Evolutionary conservation across 768 basidiomycete species (phyloP).

Genomic region (Tephrocybe sp.): DNA sequence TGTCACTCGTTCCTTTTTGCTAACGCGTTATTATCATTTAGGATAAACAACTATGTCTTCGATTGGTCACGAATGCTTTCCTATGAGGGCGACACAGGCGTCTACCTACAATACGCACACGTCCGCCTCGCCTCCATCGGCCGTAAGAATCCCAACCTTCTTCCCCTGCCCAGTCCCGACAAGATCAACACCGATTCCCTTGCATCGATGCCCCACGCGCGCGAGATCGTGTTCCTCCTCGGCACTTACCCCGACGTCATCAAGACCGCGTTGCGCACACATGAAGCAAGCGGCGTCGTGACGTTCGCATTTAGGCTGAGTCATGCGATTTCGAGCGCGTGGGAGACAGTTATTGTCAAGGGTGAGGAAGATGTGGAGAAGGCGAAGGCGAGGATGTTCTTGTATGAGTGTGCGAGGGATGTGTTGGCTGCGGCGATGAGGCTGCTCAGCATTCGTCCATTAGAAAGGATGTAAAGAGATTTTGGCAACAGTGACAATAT

Average conservation of each 20-base stretch:
- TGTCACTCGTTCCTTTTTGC: background rate
- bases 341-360: constrained; percentile 87
- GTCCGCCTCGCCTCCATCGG: constrained; percentile 88
- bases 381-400: constrained; percentile 81
- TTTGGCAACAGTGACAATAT: no score
- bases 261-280: constrained; percentile 75
- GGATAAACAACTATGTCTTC: constrained; percentile 95
- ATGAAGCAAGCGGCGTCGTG: constrained; percentile 89
- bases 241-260: constrained; percentile 92
- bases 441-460: constrained; percentile 81
- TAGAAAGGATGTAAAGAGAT: constrained; percentile 90
- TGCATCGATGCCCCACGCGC: constrained; percentile 63
- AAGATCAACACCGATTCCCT: constrained; percentile 70
- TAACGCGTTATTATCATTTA: constrained; percentile 23
- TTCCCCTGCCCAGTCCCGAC: constrained; percentile 70
- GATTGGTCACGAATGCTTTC: constrained; percentile 93
- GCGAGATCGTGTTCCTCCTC: constrained; percentile 84
- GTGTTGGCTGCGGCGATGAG: constrained; percentile 88
- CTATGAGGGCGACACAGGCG: constrained; percentile 94
- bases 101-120: constrained; percentile 96
- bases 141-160: constrained; percentile 86
- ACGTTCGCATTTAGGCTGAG: constrained; percentile 85
- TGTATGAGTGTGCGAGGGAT: constrained; percentile 86
- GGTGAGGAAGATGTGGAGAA: constrained; percentile 75
- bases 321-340: constrained; percentile 88